Evolutionary conservation across 352 stramenopile genomes (phyloP).

Genomic region (Phytophthora rubi): DNA sequence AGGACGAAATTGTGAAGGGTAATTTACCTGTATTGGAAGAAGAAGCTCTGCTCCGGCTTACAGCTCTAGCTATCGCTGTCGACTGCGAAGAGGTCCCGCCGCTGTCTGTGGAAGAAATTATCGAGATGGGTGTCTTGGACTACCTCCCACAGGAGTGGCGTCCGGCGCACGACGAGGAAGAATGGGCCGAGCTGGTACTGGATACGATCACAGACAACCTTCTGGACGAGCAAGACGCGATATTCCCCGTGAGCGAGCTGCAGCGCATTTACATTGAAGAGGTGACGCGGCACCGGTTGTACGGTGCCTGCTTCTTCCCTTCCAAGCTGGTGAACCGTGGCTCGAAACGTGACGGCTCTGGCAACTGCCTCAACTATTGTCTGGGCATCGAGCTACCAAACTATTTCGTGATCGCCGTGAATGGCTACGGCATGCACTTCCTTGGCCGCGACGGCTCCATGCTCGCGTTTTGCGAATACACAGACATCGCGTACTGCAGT

Average conservation of each 20-base stretch:
- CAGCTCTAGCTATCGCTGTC: slow-evolving; percentile 81
- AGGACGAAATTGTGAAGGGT: slow-evolving; percentile 92
- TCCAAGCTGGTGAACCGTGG: slow-evolving; percentile 66
- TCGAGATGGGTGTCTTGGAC: slow-evolving; percentile 79
- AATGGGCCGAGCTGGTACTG: slow-evolving; percentile 84
- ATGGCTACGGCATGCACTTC: slow-evolving; percentile 92
- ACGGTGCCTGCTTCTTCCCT: slow-evolving; percentile 90
- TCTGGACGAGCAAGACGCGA: slow-evolving; percentile 47
- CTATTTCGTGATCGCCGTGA: slow-evolving; percentile 90
- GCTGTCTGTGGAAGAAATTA: slow-evolving; percentile 58
- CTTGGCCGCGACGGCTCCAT: slow-evolving; percentile 70
- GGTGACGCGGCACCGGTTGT: slow-evolving; percentile 80
- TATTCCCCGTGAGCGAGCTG: slow-evolving; percentile 56
- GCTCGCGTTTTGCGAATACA: slow-evolving; percentile 74
- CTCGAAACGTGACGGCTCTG: slow-evolving; percentile 33
- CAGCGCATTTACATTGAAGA: slow-evolving; percentile 89
- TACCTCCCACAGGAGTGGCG: slow-evolving; percentile 89
- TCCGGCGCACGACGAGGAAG: slow-evolving; percentile 64
- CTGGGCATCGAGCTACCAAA: slow-evolving; percentile 74
- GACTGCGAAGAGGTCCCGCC: slow-evolving; percentile 73
- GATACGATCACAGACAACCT: slow-evolving; percentile 62
- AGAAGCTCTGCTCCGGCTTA: slow-evolving; percentile 77
- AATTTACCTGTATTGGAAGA: slow-evolving; percentile 86
- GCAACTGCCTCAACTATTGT: slow-evolving; percentile 37
- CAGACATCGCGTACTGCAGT: slow-evolving; percentile 62